phyloP scores from a whole-genome alignment of 1,139 yeast species.

The Candida labiduridarum region DNA sequence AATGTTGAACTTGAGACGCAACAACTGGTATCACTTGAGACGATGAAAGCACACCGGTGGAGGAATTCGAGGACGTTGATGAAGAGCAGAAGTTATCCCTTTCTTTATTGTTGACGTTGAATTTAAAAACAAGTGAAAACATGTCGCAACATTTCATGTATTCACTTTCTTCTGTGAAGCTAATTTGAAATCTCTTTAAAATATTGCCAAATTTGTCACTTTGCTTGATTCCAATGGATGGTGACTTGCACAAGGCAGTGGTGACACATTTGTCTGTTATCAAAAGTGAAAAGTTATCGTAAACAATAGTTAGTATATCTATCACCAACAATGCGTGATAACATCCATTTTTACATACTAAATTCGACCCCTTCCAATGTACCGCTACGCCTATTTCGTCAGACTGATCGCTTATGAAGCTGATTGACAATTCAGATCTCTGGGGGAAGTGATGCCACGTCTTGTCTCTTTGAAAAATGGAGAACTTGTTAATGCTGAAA shows the following conservation, averaged over 20 bases:
- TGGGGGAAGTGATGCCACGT: slow-evolving; percentile 33
- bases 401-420: slow-evolving; percentile 15
- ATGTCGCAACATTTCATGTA: slow-evolving; percentile 16
- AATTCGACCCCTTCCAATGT: slow-evolving; percentile 25
- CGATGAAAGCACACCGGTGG: not conserved
- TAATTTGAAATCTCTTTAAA: slow-evolving; percentile 24
- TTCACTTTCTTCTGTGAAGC: slow-evolving; percentile 15
- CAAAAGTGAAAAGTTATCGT: slow-evolving; percentile 21
- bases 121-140: slow-evolving; percentile 8
- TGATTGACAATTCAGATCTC: slow-evolving; percentile 25
- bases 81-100: not conserved
- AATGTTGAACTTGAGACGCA: not conserved
- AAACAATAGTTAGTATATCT: not conserved
- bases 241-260: slow-evolving; percentile 24
- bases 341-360: slow-evolving; percentile 18
- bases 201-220: slow-evolving; percentile 21
- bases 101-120: slow-evolving; percentile 4
- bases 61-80: not conserved
- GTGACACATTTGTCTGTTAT: slow-evolving; percentile 15
- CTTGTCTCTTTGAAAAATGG: slow-evolving; percentile 8
- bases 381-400: slow-evolving; percentile 16
- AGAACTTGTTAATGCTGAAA: slow-evolving; percentile 16
- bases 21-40: not conserved
- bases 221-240: slow-evolving; percentile 30
- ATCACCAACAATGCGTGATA: too few species aligned